phyloP scores from a whole-genome alignment of 352 stramenopile genomes.

The Pythium aquatile region DNA sequence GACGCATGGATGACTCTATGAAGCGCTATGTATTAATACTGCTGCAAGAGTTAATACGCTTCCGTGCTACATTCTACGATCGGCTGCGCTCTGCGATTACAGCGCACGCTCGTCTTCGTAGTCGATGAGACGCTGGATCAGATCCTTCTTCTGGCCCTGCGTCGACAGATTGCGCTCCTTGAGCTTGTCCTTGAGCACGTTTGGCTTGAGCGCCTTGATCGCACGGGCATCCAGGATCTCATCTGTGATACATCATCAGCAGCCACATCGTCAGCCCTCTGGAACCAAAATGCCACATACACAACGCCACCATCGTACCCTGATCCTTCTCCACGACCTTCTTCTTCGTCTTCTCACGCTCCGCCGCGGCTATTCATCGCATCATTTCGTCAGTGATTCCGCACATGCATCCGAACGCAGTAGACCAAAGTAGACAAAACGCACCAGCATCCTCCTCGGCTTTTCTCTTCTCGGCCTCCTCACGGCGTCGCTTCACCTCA shows the following conservation, averaged over 20 bases:
- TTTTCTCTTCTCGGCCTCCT: constrained; percentile 77
- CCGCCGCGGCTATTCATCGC: constrained; percentile 38
- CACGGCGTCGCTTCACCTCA: constrained; percentile 77
- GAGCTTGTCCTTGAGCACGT: constrained; percentile 86
- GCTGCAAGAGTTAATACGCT: background rate
- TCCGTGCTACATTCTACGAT: background rate
- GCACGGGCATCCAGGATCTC: constrained; percentile 76
- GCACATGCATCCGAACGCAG: background rate
- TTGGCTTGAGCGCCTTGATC: constrained; percentile 87
- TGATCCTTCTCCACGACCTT: constrained; percentile 59
- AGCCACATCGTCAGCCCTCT: background rate
- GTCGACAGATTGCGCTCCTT: constrained; percentile 82
- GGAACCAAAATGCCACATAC: background rate
- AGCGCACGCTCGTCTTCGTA: constrained; percentile 84
- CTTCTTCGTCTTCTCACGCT: constrained; percentile 67
- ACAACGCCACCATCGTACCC: constrained; percentile 32
- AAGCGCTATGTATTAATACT: background rate
- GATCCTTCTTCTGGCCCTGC: constrained; percentile 88
- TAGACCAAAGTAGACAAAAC: constrained; percentile 2
- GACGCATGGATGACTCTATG: background rate
- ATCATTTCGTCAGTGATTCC: background rate
- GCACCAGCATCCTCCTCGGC: constrained; percentile 77
- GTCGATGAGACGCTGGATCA: constrained; percentile 87
- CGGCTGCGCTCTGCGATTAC: constrained; percentile 33
- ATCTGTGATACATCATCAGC: constrained; percentile 29